phyloP scores from a whole-genome alignment of 2,329 filamentous ascomycete species.

The Pezicula rhizophila region DNA sequence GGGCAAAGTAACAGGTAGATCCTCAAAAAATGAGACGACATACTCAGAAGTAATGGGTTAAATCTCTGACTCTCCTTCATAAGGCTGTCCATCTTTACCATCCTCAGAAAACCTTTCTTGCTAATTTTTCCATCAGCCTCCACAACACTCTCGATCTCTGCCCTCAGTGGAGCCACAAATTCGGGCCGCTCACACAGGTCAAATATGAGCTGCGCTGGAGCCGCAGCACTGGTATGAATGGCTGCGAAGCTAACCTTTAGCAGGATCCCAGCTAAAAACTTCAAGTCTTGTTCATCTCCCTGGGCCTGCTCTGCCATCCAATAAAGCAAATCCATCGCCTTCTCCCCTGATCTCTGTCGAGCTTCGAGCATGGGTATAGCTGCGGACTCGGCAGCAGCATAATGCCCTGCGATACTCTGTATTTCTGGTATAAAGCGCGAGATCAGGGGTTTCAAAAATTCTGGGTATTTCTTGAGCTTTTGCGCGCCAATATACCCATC shows the following conservation, averaged over 20 bases:
- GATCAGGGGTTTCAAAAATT: background rate
- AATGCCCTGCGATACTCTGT: background rate
- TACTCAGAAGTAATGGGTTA: constrained; percentile 27
- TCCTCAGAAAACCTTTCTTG: constrained; percentile 3
- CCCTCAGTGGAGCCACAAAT: constrained; percentile 18
- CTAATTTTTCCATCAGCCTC: constrained; percentile 31
- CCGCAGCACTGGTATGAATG: background rate
- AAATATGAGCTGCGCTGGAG: background rate
- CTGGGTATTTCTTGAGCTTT: background rate
- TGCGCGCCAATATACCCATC: background rate
- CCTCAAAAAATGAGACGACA: constrained; percentile 2
- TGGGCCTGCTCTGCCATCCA: background rate
- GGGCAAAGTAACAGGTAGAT: no score
- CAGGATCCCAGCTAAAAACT: background rate
- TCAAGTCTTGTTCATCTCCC: background rate
- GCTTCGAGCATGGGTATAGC: background rate
- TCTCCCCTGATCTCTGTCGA: background rate
- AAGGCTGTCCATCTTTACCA: constrained; percentile 31
- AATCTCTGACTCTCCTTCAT: constrained; percentile 31
- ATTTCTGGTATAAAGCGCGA: background rate
- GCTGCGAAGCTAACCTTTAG: background rate
- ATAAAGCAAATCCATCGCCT: background rate
- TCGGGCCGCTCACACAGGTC: constrained; percentile 30
- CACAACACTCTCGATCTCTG: constrained; percentile 11
- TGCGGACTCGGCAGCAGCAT: background rate